Base-by-base conservation (phyloP, 768 basidiomycete genomes). In the Termitomyces sp. region DNA sequence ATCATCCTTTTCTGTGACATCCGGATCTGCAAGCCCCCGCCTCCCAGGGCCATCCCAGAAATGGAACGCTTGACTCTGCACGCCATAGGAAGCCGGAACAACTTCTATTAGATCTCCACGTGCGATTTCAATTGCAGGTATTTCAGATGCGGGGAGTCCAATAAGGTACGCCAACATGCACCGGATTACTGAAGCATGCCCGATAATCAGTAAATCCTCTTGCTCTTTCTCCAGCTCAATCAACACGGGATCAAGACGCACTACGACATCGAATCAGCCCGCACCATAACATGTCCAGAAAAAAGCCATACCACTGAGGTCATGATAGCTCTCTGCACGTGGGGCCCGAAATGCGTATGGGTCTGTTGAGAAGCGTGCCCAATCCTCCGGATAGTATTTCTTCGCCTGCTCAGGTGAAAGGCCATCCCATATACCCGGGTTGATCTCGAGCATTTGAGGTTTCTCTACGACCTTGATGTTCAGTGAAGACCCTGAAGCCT, bases 381-480 rank as follows among this genome's bases (percentile, higher is more conserved):
- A 98, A 67, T 99, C 97, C 52, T 87, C 89, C 0, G 96, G 91
- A 68, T 95, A 98, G 63, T 84, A 85, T 68, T 86, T 87, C 68
- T 85, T 84, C 19, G 93, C 94, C 65, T 96, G 87, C 60, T 92
- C 90, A 0, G 91, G 88, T 1, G 88, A 90, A 38, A 98, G 77
- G 0, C 97, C 97, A 68, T 98, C 97, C 94, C 95, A 97, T 17
- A 98, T 85, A 7, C 88, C 96, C 50, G 95, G 96, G 65, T 99
- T 99, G 65, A 98, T 97, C 74, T 99, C 97, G 50, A 86, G 78
- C 95, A 98, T 98, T 70, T 95, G 94, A 0, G 88, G 83, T 64
- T 97, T 98, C 73, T 99, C 93, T 45, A 94, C 81, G 30, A 98
- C 92, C 66, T 89, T 93, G 68, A 92, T 82, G 49, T 78, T 81